A percentile compares a stretch with the other conserved stretches of the same genome.
These are phyloP conservation scores for Populus simonii DNA, from an alignment of 345 rosid genomes.

Conservation along the genomic window DNA sequence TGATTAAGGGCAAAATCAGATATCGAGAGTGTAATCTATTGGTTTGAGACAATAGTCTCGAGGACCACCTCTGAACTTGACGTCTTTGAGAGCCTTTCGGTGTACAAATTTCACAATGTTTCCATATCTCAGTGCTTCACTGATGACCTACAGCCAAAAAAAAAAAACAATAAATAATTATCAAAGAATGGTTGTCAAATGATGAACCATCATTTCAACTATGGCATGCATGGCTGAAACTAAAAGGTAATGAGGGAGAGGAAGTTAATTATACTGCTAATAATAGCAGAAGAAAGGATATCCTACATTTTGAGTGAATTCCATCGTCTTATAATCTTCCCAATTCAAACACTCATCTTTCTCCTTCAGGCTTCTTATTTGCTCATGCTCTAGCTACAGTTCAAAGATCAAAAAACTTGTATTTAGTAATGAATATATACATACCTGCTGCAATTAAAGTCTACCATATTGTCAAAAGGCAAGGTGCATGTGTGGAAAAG, in stretches of 20 bases:
- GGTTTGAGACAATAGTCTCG: background rate
- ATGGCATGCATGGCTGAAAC: background rate
- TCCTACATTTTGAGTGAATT: constrained; percentile 47
- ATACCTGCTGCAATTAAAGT: too few species aligned
- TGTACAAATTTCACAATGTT: constrained; percentile 61
- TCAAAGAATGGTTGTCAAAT: background rate
- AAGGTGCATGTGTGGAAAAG: background rate
- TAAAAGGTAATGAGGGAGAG: background rate
- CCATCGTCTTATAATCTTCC: constrained; percentile 55
- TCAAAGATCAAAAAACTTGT: background rate
- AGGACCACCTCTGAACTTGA: constrained; percentile 41
- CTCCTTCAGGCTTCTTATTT: constrained; percentile 37
- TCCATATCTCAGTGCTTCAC: constrained; percentile 53
- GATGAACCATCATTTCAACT: constrained; percentile 7
- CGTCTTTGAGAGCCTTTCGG: constrained; percentile 56
- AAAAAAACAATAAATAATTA: background rate
- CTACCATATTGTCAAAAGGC: too few species aligned
- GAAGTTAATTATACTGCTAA: background rate
- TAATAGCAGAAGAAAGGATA: background rate
- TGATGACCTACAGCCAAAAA: constrained; percentile 42
- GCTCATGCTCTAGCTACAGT: constrained; percentile 39
- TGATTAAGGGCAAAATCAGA: constrained; percentile 3
- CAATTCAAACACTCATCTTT: constrained; percentile 41
- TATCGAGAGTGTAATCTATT: background rate
- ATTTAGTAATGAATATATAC: too few species aligned